Conservation (phyloP, 2,329 filamentous ascomycete species). For the Diaporthe amygdali region DNA sequence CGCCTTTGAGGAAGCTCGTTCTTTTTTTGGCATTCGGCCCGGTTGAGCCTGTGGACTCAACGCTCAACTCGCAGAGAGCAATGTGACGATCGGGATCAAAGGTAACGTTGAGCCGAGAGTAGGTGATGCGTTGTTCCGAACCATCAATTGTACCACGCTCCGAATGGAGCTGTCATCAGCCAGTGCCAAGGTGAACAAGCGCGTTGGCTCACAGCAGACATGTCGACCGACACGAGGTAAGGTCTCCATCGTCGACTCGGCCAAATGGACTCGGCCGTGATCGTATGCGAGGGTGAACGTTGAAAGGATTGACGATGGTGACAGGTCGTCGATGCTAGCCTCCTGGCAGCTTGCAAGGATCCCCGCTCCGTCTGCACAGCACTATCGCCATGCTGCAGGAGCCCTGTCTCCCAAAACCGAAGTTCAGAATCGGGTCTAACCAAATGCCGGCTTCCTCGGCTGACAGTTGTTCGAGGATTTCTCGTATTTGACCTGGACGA, state of each 20-base stretch:
- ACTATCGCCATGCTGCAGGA: constrained; percentile 18
- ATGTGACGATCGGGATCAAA: background rate
- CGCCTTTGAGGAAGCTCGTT: background rate
- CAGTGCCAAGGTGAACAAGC: background rate
- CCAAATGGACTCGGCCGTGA: background rate
- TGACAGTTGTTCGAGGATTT: constrained; percentile 17
- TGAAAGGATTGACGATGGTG: background rate
- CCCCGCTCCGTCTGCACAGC: background rate
- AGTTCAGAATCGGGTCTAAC: constrained; percentile 10
- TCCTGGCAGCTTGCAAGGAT: constrained; percentile 2
- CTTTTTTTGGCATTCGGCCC: constrained; percentile 12
- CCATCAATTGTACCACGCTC: background rate
- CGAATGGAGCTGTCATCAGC: background rate
- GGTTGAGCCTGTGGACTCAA: background rate
- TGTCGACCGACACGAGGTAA: background rate
- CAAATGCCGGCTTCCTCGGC: constrained; percentile 21
- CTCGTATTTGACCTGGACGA: constrained; percentile 21
- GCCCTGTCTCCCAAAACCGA: constrained; percentile 9
- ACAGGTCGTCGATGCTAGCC: background rate
- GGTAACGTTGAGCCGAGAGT: constrained; percentile 6
- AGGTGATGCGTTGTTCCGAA: background rate
- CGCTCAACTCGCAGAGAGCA: background rate
- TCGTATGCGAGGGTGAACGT: background rate
- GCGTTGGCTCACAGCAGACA: background rate
- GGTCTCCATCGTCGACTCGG: background rate